These are phyloP conservation scores for Aegilops longissima DNA, from an alignment of 176 grass and related monocot genomes.

Conservation along the genomic window DNA sequence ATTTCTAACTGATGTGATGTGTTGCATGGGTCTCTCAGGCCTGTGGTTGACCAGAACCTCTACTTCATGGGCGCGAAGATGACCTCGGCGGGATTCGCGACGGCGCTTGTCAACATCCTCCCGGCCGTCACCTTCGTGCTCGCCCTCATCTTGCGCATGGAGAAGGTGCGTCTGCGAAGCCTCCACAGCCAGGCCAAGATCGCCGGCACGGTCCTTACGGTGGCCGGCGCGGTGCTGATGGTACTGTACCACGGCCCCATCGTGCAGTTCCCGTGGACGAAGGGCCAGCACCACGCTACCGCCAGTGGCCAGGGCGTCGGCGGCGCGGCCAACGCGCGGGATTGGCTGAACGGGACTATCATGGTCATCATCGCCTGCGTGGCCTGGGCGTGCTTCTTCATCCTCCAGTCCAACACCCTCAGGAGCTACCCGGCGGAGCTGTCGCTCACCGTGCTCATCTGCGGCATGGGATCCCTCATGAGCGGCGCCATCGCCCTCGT, in stretches of 20 bases:
- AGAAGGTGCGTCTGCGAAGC: slow-evolving; percentile 63
- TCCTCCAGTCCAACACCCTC: slow-evolving; percentile 79
- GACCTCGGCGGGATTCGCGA: slow-evolving; percentile 71
- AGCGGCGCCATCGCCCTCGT: slow-evolving; percentile 63
- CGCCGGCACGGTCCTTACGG: slow-evolving; percentile 53
- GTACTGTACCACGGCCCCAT: slow-evolving; percentile 73
- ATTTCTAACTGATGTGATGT: not conserved
- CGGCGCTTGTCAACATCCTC: slow-evolving; percentile 79
- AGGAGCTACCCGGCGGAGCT: slow-evolving; percentile 71
- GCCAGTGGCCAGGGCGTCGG: not conserved
- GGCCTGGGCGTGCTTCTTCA: slow-evolving; percentile 79
- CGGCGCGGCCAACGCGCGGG: slow-evolving; percentile 1
- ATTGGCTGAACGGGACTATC: slow-evolving; percentile 73
- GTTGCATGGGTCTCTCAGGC: slow-evolving; percentile 34
- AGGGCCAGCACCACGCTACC: slow-evolving; percentile 36
- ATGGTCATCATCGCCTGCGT: slow-evolving; percentile 57
- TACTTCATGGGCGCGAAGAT: slow-evolving; percentile 68
- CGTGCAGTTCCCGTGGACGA: slow-evolving; percentile 72
- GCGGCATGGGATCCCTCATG: slow-evolving; percentile 60
- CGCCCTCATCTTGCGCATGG: slow-evolving; percentile 65
- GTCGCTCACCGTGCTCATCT: slow-evolving; percentile 72
- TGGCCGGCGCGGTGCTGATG: slow-evolving; percentile 90
- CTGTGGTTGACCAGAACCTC: slow-evolving; percentile 87
- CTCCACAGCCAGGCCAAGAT: slow-evolving; percentile 88
- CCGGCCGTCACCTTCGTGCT: slow-evolving; percentile 79